Evolutionary conservation across 1,284 basidiomycete species (phyloP).

Genomic region (Boletus sp.): DNA sequence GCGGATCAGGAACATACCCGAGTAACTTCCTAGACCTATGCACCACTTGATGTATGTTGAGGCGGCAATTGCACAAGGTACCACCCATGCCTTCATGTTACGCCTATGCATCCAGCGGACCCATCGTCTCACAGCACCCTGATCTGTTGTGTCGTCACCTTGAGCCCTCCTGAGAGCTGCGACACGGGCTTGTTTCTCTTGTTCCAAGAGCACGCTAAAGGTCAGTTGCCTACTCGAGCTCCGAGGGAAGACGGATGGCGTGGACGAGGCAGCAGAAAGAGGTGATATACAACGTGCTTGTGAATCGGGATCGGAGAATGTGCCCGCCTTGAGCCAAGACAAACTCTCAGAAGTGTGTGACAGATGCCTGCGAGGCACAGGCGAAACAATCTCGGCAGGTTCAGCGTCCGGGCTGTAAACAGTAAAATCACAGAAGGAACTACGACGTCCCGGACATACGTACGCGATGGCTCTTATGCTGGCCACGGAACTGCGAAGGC

Average conservation of each 20-base stretch:
- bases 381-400: conserved; percentile 54
- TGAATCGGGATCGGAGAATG: conserved; percentile 36
- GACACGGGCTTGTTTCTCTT: conserved; percentile 35
- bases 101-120: conserved; percentile 77
- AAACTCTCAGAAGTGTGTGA: conserved; percentile 54
- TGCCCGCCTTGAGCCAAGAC: conserved; percentile 49
- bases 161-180: conserved; percentile 16
- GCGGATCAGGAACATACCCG: conserved; percentile 55
- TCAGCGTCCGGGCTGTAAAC: conserved; percentile 24
- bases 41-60: conserved; percentile 67
- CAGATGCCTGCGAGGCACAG: conserved; percentile 58
- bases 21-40: conserved; percentile 79
- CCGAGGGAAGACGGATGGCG: conserved; percentile 35
- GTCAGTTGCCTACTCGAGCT: conserved; percentile 30
- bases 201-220: conserved; percentile 43
- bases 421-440: background rate
- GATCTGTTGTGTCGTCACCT: conserved; percentile 35
- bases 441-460: background rate
- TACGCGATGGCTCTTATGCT: conserved; percentile 22
- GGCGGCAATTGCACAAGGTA: conserved; percentile 55
- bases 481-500: conserved; percentile 23
- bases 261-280: conserved; percentile 49
- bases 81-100: conserved; percentile 59
- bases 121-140: conserved; percentile 63
- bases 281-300: conserved; percentile 43